Base-by-base conservation (phyloP, 2,329 filamentous ascomycete genomes). In the Apiospora phragmitis region DNA sequence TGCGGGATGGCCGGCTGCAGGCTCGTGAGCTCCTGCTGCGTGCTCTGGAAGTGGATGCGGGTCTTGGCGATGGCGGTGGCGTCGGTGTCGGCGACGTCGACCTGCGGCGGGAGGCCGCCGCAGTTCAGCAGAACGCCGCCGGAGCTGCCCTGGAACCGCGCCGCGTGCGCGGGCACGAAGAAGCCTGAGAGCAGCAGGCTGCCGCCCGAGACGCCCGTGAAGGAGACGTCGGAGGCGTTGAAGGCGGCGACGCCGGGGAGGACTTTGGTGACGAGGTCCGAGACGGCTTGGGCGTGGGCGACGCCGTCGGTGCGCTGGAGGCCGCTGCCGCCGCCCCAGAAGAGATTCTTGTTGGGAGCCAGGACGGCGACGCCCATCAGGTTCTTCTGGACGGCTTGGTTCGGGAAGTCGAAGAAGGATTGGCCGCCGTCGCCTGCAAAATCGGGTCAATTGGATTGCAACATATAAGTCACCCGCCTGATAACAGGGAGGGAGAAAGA, bases 351-450 rank as follows among this genome's bases (percentile, higher is more conserved):
- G 76, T 89, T 83, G 7, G 88, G 88, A 0, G 88, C 86, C 16
- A 90, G 84, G 1, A 88, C 79, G 11, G 81, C 86, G 12, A 88
- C 85, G 71, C 87, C 87, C 77, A 87, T 86, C 42, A 87, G 83
- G 72, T 84, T 84, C 68, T 79, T 76, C 69, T 85, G 84, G 14
- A 88, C 84, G 24, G 82, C 84, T 74, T 88, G 85, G 77, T 88
- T 88, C 45, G 86, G 86, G 79, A 88, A 87, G 76, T 87, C 86
- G 78, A 87, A 87, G 82, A 88, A 89, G 16, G 85, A 88, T 74
- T 88, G 85, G 8, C 88, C 88, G 55, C 88, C 88, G 75, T 90
- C 88, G 67, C 88, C 38, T 41, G 38, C 38, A 9, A 9, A 38
- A 8, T 9, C 7, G 2, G 35, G 35, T 38, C 7, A 9, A 5